Conservation (phyloP, 2,329 filamentous ascomycete species). For the Trichoderma atroviride region DNA sequence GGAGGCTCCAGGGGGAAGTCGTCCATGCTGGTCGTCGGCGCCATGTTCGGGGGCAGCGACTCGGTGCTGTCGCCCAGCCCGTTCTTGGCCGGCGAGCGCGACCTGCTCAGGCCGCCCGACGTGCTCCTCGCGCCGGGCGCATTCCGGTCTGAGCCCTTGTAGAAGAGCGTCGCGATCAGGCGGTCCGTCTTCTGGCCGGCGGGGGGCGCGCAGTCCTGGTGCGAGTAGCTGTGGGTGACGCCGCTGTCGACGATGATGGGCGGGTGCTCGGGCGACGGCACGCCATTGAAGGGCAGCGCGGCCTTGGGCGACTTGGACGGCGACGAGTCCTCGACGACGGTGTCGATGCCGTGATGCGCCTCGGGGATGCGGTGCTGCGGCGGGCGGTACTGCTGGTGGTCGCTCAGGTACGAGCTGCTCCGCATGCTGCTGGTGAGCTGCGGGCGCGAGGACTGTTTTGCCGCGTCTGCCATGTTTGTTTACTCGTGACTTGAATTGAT, state of each 20-base stretch:
- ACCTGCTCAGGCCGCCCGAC: slow-evolving; percentile 15
- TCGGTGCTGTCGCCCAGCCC: slow-evolving; percentile 40
- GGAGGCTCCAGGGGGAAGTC: slow-evolving; percentile 63
- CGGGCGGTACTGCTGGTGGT: slow-evolving; percentile 65
- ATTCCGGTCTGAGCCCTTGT: slow-evolving; percentile 51
- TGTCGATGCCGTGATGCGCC: slow-evolving; percentile 64
- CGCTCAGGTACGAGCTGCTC: slow-evolving; percentile 63
- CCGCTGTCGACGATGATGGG: slow-evolving; percentile 65
- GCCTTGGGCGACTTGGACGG: slow-evolving; percentile 43
- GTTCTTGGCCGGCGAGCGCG: slow-evolving; percentile 37
- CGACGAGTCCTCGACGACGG: slow-evolving; percentile 60
- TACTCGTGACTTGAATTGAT: neutral
- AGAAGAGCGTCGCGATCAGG: slow-evolving; percentile 66
- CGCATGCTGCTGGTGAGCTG: slow-evolving; percentile 56
- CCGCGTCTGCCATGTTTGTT: slow-evolving; percentile 23
- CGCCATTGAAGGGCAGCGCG: slow-evolving; percentile 58
- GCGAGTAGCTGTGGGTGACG: slow-evolving; percentile 63
- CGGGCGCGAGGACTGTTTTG: slow-evolving; percentile 46
- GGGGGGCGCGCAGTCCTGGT: slow-evolving; percentile 62
- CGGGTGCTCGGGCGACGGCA: slow-evolving; percentile 61
- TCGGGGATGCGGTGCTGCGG: slow-evolving; percentile 53
- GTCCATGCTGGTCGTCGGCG: slow-evolving; percentile 61
- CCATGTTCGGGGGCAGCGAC: slow-evolving; percentile 55
- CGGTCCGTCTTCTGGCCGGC: slow-evolving; percentile 52
- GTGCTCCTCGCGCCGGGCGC: slow-evolving; percentile 40